Conservation (phyloP, 768 basidiomycete genomes). For the Rhodotorula diobovata region DNA sequence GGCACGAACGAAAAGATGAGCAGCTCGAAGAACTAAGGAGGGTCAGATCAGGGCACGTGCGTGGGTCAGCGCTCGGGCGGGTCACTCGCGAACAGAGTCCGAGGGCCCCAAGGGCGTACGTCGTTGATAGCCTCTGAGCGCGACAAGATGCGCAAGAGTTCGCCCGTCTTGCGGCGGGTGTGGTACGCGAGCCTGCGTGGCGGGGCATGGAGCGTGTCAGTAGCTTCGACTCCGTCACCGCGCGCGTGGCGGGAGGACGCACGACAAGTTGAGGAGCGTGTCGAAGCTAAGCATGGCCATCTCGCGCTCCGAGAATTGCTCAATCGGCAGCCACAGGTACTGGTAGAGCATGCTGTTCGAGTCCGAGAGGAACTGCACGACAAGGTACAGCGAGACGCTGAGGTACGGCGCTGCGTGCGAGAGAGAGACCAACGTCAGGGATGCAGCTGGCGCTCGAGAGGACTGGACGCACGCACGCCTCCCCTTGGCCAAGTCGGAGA, state of each 20-base stretch:
- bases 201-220: neutral
- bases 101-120: slow-evolving; percentile 3
- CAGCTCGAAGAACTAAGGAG: slow-evolving; percentile 51
- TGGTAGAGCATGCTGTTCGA: slow-evolving; percentile 45
- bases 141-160: slow-evolving; percentile 73
- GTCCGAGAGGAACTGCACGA: slow-evolving; percentile 27
- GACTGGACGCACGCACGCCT: slow-evolving; percentile 21
- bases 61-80: neutral
- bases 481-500: slow-evolving; percentile 41
- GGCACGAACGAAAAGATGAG: slow-evolving; percentile 80
- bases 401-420: slow-evolving; percentile 18
- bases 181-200: slow-evolving; percentile 8
- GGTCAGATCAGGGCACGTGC: neutral
- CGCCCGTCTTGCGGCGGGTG: slow-evolving; percentile 75
- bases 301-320: slow-evolving; percentile 57
- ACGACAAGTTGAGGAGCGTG: slow-evolving; percentile 72
- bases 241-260: slow-evolving; percentile 41
- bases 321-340: slow-evolving; percentile 78
- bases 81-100: neutral
- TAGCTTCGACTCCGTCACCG: too few relatives aligned
- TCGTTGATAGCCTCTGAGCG: slow-evolving; percentile 82
- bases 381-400: slow-evolving; percentile 26
- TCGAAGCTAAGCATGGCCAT: slow-evolving; percentile 83
- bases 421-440: neutral
- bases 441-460: too few relatives aligned